A percentile compares a stretch with the other conserved stretches of the same genome.
phyloP scores from a whole-genome alignment of 768 basidiomycete species.

The Rhodotorula kratochvilovae region DNA sequence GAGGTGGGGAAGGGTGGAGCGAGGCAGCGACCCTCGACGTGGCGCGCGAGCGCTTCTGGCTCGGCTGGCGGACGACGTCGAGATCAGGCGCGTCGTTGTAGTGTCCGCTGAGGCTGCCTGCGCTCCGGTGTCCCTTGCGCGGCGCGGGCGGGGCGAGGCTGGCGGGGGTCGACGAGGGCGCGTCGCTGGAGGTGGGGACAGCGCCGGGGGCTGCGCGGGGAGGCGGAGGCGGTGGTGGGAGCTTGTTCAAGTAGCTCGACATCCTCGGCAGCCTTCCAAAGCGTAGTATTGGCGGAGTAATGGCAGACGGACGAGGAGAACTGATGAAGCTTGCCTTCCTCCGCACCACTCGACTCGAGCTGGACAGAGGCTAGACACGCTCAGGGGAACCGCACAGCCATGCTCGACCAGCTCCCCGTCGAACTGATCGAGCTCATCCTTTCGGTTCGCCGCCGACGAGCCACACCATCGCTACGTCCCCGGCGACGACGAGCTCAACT shows the following conservation, averaged over 20 bases:
- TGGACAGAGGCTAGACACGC: no score
- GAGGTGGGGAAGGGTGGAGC: background rate
- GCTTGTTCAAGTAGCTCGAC: background rate
- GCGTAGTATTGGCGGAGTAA: no score
- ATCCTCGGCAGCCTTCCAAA: background rate
- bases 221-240: background rate
- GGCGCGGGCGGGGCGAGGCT: background rate
- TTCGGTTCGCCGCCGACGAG: no score
- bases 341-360: no score
- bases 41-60: background rate
- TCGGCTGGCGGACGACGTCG: background rate
- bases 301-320: no score
- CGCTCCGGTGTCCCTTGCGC: background rate
- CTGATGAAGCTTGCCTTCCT: no score
- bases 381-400: no score
- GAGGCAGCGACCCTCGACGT: conserved; percentile 6
- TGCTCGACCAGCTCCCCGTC: no score
- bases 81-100: conserved; percentile 22
- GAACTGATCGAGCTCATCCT: no score
- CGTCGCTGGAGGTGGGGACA: background rate
- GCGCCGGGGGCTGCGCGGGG: background rate
- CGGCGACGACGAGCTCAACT: no score
- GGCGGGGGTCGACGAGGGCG: no score
- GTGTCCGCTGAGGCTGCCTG: background rate
- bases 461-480: no score